Base-by-base conservation (phyloP, 2,329 filamentous ascomycete species). In the Chalaropsis thielavioides region DNA sequence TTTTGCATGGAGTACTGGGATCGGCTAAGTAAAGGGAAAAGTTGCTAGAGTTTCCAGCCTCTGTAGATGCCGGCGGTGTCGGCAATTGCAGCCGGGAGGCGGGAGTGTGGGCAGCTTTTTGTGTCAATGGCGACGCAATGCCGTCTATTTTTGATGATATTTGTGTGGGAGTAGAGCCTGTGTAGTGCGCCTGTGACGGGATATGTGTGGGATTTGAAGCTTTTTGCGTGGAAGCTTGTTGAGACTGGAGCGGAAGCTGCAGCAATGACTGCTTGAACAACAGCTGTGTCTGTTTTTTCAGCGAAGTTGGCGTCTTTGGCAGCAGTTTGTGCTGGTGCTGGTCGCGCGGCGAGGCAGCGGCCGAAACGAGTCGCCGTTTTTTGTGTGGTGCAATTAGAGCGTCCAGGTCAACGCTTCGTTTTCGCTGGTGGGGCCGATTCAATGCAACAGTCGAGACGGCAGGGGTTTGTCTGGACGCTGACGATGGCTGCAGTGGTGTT, bases 361-460 rank as follows among this genome's bases (percentile, higher is more conserved):
- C 31, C 54, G 54, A n/a, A 38, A 58, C 8, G 15, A 58, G 61
- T 10, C 60, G 46, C 19, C 51, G 59, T 43, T 62, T 66, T 35
- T 56, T 66, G 27, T 58, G 64, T 31, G 64, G 60, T 41, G 56
- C 64, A 19, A 59, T 63, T 10, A 66, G 49, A 15, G 64, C 64
- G 46, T 59, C 64, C 41, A 66, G 31, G 27, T 66, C 64, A 15
- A 66, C 64, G 46, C 64, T 62, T 27, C 64, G 64, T 24, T 62
- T 66, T 43, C 54, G 59, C 51, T 66, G 64, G 24, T 58, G 44
- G 13, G 64, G 60, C 43, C 61, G 27, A 38, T 22, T 31, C 11
- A 62, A 19, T 15, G 51, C 38, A 17, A 8, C 27, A 11, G 51
- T 44, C n/a, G 22, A 17, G 38, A 40, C 17, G 22, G 31, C 38